Evolutionary conservation across 2,329 filamentous ascomycete species (phyloP).

Genomic region (Aspergillus calidoustus): DNA sequence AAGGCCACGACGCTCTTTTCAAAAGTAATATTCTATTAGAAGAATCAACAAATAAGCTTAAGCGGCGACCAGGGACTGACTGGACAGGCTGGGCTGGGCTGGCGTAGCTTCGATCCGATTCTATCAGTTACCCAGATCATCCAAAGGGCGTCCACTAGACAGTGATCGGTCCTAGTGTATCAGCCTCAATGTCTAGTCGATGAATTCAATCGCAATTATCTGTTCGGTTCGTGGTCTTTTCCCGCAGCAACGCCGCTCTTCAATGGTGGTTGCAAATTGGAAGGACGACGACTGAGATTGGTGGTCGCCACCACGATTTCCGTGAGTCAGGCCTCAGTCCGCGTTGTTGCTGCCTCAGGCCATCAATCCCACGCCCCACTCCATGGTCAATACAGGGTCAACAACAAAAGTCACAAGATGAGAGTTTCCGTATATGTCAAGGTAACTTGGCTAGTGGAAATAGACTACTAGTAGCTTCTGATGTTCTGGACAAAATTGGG

Average conservation of each 20-base stretch:
- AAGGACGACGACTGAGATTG: background rate
- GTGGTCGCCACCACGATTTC: background rate
- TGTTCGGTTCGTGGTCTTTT: background rate
- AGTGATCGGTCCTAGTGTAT: constrained; percentile 11
- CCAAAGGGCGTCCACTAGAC: constrained; percentile 31
- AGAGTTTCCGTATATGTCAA: too few relatives aligned
- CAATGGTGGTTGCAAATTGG: background rate
- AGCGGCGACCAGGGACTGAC: background rate
- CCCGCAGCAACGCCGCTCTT: background rate
- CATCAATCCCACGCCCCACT: background rate
- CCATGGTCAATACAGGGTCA: background rate
- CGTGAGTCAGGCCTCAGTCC: background rate
- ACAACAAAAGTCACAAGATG: background rate
- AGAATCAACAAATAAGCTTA: constrained; percentile 1
- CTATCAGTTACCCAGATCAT: constrained; percentile 30
- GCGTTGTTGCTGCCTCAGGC: constrained; percentile 4
- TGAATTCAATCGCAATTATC: background rate
- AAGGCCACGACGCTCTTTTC: constrained; percentile 7
- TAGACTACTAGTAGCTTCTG: too few relatives aligned
- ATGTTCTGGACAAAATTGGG: too few relatives aligned
- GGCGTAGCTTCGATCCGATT: constrained; percentile 37
- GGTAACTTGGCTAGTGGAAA: too few relatives aligned
- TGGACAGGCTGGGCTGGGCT: background rate
- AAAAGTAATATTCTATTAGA: background rate
- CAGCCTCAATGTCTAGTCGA: background rate